Evolutionary conservation across 2,329 filamentous ascomycete species (phyloP).

Genomic region (Stemphylium beticola): DNA sequence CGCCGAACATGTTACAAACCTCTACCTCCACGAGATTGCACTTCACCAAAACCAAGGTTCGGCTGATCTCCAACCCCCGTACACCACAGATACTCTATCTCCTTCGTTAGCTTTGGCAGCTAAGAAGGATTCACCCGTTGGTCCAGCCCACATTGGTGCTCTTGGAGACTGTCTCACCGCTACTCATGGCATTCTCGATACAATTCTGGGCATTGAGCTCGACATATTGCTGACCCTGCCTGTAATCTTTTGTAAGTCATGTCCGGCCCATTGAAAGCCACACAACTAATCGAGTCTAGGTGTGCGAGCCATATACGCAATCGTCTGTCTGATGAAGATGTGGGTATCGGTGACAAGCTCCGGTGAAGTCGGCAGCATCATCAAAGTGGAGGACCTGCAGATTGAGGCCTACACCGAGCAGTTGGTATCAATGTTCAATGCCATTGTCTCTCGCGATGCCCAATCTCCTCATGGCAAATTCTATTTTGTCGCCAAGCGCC

Average conservation of each 20-base stretch:
- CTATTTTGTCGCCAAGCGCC: slow-evolving; percentile 53
- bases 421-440: slow-evolving; percentile 55
- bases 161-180: slow-evolving; percentile 55
- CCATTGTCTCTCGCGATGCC: slow-evolving; percentile 49
- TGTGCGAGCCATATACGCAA: slow-evolving; percentile 62
- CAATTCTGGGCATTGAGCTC: slow-evolving; percentile 57
- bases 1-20: slow-evolving; percentile 55
- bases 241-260: slow-evolving; percentile 52
- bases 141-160: slow-evolving; percentile 55
- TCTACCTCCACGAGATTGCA: slow-evolving; percentile 60
- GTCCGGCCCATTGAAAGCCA: not conserved
- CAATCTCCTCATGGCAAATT: slow-evolving; percentile 56
- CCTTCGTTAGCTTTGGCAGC: slow-evolving; percentile 46
- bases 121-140: slow-evolving; percentile 51
- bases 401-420: slow-evolving; percentile 56
- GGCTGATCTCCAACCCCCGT: slow-evolving; percentile 55
- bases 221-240: slow-evolving; percentile 53
- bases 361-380: slow-evolving; percentile 57
- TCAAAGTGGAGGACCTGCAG: slow-evolving; percentile 55
- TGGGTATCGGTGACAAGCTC: slow-evolving; percentile 61
- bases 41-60: slow-evolving; percentile 53
- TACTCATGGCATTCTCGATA: slow-evolving; percentile 56
- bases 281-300: slow-evolving; percentile 40
- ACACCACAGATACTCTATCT: slow-evolving; percentile 50
- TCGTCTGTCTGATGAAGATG: slow-evolving; percentile 66